Percentiles rank a stretch among this genome's conserved stretches.
phyloP scores from a whole-genome alignment of 768 basidiomycete genomes.

The Arthromyces matolae region DNA sequence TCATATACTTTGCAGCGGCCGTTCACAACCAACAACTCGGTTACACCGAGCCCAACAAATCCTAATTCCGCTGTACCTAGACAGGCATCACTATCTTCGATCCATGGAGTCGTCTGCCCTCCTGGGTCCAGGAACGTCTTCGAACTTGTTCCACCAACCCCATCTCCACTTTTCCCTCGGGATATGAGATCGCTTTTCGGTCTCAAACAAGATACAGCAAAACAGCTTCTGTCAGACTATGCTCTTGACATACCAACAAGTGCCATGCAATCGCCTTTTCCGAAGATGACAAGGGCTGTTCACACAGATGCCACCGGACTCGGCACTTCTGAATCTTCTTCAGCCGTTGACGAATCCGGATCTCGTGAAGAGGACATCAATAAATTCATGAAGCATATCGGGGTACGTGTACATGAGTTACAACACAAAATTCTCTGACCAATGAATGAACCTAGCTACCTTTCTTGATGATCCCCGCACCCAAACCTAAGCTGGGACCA shows the following conservation, averaged over 20 bases:
- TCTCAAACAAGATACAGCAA: conserved; percentile 38
- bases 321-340: conserved; percentile 8
- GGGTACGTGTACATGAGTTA: conserved; percentile 29
- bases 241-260: conserved; percentile 32
- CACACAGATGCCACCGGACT: conserved; percentile 8
- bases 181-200: conserved; percentile 42
- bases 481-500: conserved; percentile 20
- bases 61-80: conserved; percentile 26
- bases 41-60: conserved; percentile 25
- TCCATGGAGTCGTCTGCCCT: conserved; percentile 2
- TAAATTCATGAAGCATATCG: conserved; percentile 45
- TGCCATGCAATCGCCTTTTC: conserved; percentile 24
- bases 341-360: conserved; percentile 4
- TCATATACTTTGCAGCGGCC: conserved; percentile 21
- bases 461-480: conserved; percentile 37
- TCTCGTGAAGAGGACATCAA: conserved; percentile 37
- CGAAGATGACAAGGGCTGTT: conserved; percentile 5
- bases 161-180: conserved; percentile 46
- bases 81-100: conserved; percentile 2
- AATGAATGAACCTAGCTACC: conserved; percentile 28
- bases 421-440: background rate
- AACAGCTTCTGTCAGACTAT: conserved; percentile 41
- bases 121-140: conserved; percentile 5
- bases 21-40: conserved; percentile 19
- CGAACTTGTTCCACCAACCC: conserved; percentile 28